phyloP scores from a whole-genome alignment of 768 basidiomycete species.

The Sistotremastrum suecicum region DNA sequence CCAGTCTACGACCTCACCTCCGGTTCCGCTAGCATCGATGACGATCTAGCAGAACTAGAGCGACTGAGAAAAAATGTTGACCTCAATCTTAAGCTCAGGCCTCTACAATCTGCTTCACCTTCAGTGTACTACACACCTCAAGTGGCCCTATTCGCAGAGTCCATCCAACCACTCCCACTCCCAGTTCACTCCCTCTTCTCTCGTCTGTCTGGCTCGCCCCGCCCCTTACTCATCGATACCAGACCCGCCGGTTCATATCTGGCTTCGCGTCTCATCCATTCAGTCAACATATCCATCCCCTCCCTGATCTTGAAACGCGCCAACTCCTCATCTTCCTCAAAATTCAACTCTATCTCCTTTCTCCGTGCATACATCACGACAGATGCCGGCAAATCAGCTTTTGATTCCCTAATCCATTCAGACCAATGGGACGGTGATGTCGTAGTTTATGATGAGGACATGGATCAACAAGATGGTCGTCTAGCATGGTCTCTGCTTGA shows the following conservation, averaged over 20 bases:
- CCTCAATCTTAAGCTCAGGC: slow-evolving; percentile 64
- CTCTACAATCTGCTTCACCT: slow-evolving; percentile 37
- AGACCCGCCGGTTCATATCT: slow-evolving; percentile 56
- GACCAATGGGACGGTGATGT: slow-evolving; percentile 61
- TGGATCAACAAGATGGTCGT: slow-evolving; percentile 48
- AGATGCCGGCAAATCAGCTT: slow-evolving; percentile 52
- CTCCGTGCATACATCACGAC: slow-evolving; percentile 76
- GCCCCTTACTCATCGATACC: slow-evolving; percentile 72
- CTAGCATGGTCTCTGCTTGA: slow-evolving; percentile 62
- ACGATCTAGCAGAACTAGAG: slow-evolving; percentile 55
- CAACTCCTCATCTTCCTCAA: slow-evolving; percentile 19
- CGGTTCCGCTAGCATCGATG: slow-evolving; percentile 43
- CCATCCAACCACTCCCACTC: neutral
- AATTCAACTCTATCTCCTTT: slow-evolving; percentile 52
- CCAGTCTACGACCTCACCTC: slow-evolving; percentile 13
- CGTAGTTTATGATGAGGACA: slow-evolving; percentile 66
- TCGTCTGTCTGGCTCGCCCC: slow-evolving; percentile 32
- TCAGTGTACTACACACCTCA: slow-evolving; percentile 1
- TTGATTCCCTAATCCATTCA: slow-evolving; percentile 47
- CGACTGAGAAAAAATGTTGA: slow-evolving; percentile 57
- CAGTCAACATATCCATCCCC: slow-evolving; percentile 78
- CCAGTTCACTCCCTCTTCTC: slow-evolving; percentile 21
- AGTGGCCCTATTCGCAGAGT: neutral
- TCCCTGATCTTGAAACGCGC: slow-evolving; percentile 82
- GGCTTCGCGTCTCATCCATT: slow-evolving; percentile 47